phyloP scores from a whole-genome alignment of 306 rosid species.

The Sesbania bispinosa region DNA sequence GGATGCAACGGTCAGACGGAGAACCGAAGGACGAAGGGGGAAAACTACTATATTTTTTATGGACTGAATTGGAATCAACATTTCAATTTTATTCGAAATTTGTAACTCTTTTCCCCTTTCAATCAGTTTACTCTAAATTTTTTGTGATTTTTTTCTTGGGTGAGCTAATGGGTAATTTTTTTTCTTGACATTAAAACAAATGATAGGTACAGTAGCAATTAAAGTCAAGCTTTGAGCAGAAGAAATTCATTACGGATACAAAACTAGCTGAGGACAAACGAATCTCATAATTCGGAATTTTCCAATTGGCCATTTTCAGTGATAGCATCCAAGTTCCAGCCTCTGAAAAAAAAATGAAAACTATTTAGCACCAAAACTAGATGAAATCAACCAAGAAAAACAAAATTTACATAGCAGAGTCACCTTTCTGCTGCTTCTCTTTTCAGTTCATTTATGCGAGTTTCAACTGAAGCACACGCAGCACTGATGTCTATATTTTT shows the following conservation, averaged over 20 bases:
- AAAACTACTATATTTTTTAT: no score
- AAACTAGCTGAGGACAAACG: constrained; percentile 2
- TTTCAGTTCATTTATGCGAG: constrained; percentile 50
- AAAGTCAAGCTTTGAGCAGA: constrained; percentile 1
- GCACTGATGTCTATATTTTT: constrained; percentile 79
- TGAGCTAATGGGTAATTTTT: no score
- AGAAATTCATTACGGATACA: constrained; percentile 1
- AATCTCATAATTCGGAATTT: constrained; percentile 45
- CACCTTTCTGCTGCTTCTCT: constrained; percentile 73
- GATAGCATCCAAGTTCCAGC: constrained; percentile 67
- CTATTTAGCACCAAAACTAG: constrained; percentile 11
- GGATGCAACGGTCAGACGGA: no score
- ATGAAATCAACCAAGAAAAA: constrained; percentile 10
- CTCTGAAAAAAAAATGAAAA: constrained; percentile 39
- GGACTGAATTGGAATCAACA: no score
- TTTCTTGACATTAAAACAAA: neutral
- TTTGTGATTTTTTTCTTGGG: no score
- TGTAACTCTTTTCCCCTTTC: no score
- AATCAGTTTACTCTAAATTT: no score
- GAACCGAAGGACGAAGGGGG: no score
- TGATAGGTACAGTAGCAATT: neutral
- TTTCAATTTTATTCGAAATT: no score
- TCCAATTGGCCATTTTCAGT: constrained; percentile 45
- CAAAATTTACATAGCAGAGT: neutral
- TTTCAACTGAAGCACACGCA: constrained; percentile 66